Evolutionary conservation across 805 yeast species (phyloP), one percentile per base, ranked within the genome.

Genomic region (Yamadazyma paraphyllophila): DNA sequence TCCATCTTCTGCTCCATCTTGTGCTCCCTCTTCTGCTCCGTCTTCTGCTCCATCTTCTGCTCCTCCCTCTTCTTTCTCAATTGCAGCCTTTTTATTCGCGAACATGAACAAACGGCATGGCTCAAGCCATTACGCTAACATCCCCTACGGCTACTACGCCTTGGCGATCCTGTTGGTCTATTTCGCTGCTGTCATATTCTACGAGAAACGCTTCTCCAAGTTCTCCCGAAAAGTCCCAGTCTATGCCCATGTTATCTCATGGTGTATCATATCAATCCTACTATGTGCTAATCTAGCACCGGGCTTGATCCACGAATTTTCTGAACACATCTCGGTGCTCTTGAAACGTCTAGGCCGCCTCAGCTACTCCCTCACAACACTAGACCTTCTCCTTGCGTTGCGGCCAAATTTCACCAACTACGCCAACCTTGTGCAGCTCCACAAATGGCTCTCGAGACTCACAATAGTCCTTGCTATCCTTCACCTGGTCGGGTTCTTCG

Each of bases 381-480:
- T 85, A 29, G 79, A 80, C 51, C 63, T 84, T 2, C 69, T 78
- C 32, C 55, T 85, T 13, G 79, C 78, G 2, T 54, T 83, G 11
- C 68, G 83, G 45, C 88, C 89, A 2, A 65, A 74, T n/a, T 48
- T 56, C 17, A 39, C 48, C 7, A 43, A 44, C 17, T 86, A 86
- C 55, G 59, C 83, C 47, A 79, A 77, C 43, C 63, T 78, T 11
- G 56, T 86, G 10, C 69, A 69, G 14, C 54, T 85, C 7, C 95
- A 86, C 58, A 84, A 83, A 55, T 85, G 92, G 91, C 52, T 83
- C 1, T 82, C 90, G 3, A 66, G 92, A 47, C 32, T 81, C 1
- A 74, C 83, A 16, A 57, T 81, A 1, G 48, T 71, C 0, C 58
- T 75, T 27, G 73, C 75, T 0, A 36, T 73, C 0, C 39, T 74